These are phyloP conservation scores for Colletotrichum endophyticum DNA, from an alignment of 2,329 filamentous ascomycete species.

Conservation along the genomic window DNA sequence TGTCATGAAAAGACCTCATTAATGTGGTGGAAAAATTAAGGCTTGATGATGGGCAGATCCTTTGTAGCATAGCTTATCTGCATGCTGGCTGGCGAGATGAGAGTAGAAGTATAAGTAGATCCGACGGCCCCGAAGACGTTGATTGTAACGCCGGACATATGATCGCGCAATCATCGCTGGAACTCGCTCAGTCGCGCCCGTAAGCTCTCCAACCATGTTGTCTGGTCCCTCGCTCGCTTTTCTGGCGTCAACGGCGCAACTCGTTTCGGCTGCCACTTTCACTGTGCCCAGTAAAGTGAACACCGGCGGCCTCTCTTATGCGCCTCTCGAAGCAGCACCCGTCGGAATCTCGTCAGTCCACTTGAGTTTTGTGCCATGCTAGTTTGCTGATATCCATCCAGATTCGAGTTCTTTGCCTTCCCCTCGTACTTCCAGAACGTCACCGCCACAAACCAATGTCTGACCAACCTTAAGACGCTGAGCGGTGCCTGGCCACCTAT, in stretches of 20 bases:
- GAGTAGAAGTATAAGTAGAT: background rate
- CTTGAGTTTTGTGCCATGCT: background rate
- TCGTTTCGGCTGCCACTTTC: background rate
- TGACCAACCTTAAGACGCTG: constrained; percentile 54
- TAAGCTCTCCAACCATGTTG: background rate
- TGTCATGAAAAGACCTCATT: background rate
- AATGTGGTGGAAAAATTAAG: background rate
- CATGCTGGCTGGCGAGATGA: too few species aligned
- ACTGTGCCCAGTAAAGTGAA: background rate
- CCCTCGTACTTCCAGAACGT: constrained; percentile 60
- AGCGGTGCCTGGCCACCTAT: constrained; percentile 58
- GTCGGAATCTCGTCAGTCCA: constrained; percentile 5
- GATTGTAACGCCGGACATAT: background rate
- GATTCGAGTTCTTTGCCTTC: constrained; percentile 62
- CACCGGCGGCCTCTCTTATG: background rate
- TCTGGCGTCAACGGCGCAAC: background rate
- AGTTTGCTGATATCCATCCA: constrained; percentile 22
- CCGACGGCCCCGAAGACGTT: background rate
- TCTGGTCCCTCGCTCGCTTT: background rate
- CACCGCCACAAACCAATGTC: constrained; percentile 52
- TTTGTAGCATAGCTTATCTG: background rate
- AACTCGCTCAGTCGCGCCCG: background rate
- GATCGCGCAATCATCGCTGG: background rate
- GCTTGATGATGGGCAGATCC: background rate
- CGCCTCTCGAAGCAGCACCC: constrained; percentile 4